Evolutionary conservation across 2,329 filamentous ascomycete genomes (phyloP).

Genomic region (Fusarium sp.): DNA sequence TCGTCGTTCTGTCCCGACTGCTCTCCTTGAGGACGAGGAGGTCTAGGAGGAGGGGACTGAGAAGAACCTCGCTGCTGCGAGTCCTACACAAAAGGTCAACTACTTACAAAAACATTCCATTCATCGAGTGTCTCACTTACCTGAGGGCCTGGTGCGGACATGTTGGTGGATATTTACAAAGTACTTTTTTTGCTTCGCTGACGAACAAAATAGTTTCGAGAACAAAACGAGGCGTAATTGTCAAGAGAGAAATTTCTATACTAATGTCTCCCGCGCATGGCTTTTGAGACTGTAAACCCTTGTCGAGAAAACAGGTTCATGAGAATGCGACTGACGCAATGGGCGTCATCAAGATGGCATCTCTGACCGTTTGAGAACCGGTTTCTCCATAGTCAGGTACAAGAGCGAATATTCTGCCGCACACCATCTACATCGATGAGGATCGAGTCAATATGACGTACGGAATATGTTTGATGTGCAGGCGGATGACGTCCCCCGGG

Average conservation of each 20-base stretch:
- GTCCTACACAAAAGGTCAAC: conserved; percentile 24
- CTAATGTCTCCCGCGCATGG: conserved; percentile 6
- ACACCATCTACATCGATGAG: conserved; percentile 1
- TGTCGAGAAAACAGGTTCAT: conserved; percentile 37
- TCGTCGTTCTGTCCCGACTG: conserved; percentile 11
- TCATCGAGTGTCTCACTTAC: conserved; percentile 20
- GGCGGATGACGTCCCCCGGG: conserved; percentile 26
- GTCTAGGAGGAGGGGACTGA: conserved; percentile 17
- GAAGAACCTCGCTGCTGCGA: conserved; percentile 30
- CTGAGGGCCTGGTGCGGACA: conserved; percentile 37
- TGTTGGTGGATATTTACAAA: conserved; percentile 12
- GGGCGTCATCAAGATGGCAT: conserved; percentile 32
- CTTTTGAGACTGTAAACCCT: conserved; percentile 37
- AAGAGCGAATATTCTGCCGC: not conserved
- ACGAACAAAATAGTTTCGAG: conserved; percentile 6
- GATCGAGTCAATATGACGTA: conserved; percentile 34
- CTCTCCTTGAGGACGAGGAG: conserved; percentile 8
- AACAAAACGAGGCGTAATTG: conserved; percentile 6
- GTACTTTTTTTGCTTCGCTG: not conserved
- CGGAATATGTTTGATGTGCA: conserved; percentile 12
- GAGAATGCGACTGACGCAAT: conserved; percentile 42
- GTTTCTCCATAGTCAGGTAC: conserved; percentile 33
- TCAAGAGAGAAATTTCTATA: conserved; percentile 16
- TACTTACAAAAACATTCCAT: not conserved
- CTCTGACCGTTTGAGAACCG: conserved; percentile 30